Percentiles rank a stretch among this genome's conserved stretches.
phyloP scores from a whole-genome alignment of 164 flowering plant genomes.

The Houttuynia cordata region DNA sequence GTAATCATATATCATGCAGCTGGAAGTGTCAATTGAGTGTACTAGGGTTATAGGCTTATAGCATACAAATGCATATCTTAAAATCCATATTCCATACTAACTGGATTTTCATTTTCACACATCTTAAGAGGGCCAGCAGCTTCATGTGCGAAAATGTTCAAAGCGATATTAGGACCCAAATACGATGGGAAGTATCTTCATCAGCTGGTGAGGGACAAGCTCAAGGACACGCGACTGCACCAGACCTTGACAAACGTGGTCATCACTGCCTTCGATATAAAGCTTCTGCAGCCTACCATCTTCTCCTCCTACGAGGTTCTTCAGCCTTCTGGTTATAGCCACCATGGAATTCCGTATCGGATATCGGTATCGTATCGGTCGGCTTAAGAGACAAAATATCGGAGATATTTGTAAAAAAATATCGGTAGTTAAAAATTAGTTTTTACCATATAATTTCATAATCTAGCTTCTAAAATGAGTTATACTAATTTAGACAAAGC shows the following conservation, averaged over 20 bases:
- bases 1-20: constrained; percentile 3
- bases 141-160: not conserved
- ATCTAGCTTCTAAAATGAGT: too few species aligned
- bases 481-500: too few species aligned
- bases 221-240: constrained; percentile 5
- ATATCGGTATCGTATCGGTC: too few species aligned
- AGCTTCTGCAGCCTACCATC: constrained; percentile 15
- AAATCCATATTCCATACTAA: too few species aligned
- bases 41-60: too few species aligned
- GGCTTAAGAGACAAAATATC: too few species aligned
- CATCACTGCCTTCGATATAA: constrained; percentile 19
- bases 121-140: constrained; percentile 2
- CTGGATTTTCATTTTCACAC: not conserved
- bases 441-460: too few species aligned
- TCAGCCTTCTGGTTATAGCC: too few species aligned
- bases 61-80: too few species aligned
- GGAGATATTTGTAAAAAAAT: too few species aligned
- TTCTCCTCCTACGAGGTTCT: constrained; percentile 17
- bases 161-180: constrained; percentile 7
- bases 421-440: too few species aligned
- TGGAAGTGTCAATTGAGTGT: not conserved
- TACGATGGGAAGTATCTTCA: constrained; percentile 16
- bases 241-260: constrained; percentile 17
- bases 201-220: not conserved
- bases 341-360: too few species aligned